A percentile compares a stretch with the other conserved stretches of the same genome.
phyloP scores from a whole-genome alignment of 257 asterid species.

The Salvia hispanica region DNA sequence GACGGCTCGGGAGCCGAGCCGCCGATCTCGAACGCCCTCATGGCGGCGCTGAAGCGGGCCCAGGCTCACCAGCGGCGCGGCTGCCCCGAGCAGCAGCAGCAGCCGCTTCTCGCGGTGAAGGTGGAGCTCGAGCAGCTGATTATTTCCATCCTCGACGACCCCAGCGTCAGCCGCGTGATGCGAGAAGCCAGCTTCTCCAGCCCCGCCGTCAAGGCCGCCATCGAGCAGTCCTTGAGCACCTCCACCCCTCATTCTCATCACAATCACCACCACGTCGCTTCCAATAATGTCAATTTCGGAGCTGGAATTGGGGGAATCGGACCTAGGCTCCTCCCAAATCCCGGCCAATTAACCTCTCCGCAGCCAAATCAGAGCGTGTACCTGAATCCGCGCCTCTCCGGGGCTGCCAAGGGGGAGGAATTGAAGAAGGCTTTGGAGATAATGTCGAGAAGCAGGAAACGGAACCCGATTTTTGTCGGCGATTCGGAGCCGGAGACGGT shows the following conservation, averaged over 20 bases:
- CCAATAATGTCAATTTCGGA: constrained; percentile 42
- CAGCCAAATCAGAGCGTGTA: constrained; percentile 52
- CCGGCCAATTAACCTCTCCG: constrained; percentile 34
- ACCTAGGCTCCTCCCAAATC: constrained; percentile 41
- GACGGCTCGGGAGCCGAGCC: constrained; percentile 63
- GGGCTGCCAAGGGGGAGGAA: constrained; percentile 56
- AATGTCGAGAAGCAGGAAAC: constrained; percentile 61
- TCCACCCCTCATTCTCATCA: constrained; percentile 35
- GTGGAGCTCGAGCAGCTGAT: constrained; percentile 86
- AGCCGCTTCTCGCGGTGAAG: constrained; percentile 78
- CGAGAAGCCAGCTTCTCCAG: constrained; percentile 89
- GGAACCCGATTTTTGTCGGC: constrained; percentile 83
- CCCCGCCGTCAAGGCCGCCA: constrained; percentile 78
- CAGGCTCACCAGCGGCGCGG: constrained; percentile 91
- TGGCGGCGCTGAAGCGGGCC: constrained; percentile 87
- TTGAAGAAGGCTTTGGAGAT: constrained; percentile 67
- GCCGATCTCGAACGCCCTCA: constrained; percentile 53
- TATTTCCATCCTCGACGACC: constrained; percentile 83
- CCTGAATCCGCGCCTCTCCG: constrained; percentile 60
- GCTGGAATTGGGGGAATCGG: constrained; percentile 48
- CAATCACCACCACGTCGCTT: constrained; percentile 26
- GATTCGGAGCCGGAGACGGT: constrained; percentile 73
- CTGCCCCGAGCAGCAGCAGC: constrained; percentile 93
- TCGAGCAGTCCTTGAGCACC: constrained; percentile 60
- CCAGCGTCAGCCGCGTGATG: constrained; percentile 88